Base-by-base conservation (phyloP, 1,284 basidiomycete species). In the Kwoniella shivajii region DNA sequence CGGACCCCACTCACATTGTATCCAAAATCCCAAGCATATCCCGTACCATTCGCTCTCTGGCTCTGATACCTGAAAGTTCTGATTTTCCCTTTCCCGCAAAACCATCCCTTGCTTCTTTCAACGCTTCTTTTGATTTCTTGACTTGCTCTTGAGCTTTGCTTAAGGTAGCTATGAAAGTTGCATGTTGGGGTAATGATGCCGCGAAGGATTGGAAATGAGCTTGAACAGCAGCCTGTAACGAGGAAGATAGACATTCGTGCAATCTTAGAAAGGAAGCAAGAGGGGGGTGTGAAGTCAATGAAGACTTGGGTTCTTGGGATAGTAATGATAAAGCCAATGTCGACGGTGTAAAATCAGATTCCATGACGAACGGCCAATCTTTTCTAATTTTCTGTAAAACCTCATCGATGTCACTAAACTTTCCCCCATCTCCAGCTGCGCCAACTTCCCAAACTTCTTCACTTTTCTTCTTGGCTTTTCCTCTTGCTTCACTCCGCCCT, bases 201-300 rank as follows among this genome's bases (percentile, higher is more conserved):
- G 92, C 92, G 74, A 96, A 97, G 0, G 92, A 87, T 77, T 93
- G 87, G 71, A 93, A 95, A 71, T 95, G 88, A 65, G 88, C 88
- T 87, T 78, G 66, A 39, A 77, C 77, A 14, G 77, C 72, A n/a
- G 68, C 62, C 50, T 78, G 76, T 1, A 79, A 67, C 0, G 73
- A 68, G 0, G 62, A 43, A 1, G 74, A 74, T n/a, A 78, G 62
- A 11, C 65, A 59, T 11, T 66, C 61, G 49, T 77, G 74, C 3
- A 75, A 61, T 10, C 61, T 52, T 13, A 74, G 57, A 57, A 79
- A 79, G 10, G 65, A 54, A 1, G 59, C 41, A 7, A 78, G 63
- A 14, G 68, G 58, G 5, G 70, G 72, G 45, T 74, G 66, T 43
- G 50, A 47, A 34, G 56, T 60, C 10, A 69, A 60, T 37, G 61